Evolutionary conservation across 1,284 basidiomycete genomes (phyloP).

Genomic region (Takashimella koratensis): DNA sequence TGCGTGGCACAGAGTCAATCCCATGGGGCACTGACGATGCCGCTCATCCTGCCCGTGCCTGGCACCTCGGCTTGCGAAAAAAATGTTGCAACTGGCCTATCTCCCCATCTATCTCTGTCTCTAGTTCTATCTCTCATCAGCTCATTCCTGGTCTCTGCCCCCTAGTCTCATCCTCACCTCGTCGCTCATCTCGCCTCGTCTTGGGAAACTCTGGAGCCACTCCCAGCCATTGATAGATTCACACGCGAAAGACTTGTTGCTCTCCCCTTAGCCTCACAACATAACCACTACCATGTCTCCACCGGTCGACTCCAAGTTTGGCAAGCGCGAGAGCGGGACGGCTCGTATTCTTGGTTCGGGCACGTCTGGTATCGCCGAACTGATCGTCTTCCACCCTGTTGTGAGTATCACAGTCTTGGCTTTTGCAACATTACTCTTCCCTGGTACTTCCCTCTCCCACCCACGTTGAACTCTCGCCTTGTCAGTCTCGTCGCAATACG

Average conservation of each 20-base stretch:
- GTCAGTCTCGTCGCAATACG: no score
- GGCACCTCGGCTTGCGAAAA: no score
- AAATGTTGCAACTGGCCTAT: background rate
- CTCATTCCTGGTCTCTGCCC: no score
- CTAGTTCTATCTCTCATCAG: background rate
- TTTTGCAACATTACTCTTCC: background rate
- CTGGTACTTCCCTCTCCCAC: background rate
- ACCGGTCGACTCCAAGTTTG: slow-evolving; percentile 30
- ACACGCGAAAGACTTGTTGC: no score
- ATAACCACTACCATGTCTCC: slow-evolving; percentile 36
- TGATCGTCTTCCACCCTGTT: slow-evolving; percentile 84
- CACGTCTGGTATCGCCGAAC: slow-evolving; percentile 87
- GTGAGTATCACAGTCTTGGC: slow-evolving; percentile 15
- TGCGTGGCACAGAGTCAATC: background rate
- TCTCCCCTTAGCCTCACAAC: no score
- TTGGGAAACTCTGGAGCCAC: background rate
- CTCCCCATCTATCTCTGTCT: background rate
- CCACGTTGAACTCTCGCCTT: no score
- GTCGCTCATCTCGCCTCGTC: background rate
- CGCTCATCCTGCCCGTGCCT: no score
- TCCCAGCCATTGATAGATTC: background rate
- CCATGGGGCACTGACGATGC: no score
- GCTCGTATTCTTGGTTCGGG: slow-evolving; percentile 92
- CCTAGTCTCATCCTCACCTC: no score
- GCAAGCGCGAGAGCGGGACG: slow-evolving; percentile 69